These are phyloP conservation scores for Hypoxylon sp. DNA, from an alignment of 2,329 filamentous ascomycete species.

Conservation along the genomic window DNA sequence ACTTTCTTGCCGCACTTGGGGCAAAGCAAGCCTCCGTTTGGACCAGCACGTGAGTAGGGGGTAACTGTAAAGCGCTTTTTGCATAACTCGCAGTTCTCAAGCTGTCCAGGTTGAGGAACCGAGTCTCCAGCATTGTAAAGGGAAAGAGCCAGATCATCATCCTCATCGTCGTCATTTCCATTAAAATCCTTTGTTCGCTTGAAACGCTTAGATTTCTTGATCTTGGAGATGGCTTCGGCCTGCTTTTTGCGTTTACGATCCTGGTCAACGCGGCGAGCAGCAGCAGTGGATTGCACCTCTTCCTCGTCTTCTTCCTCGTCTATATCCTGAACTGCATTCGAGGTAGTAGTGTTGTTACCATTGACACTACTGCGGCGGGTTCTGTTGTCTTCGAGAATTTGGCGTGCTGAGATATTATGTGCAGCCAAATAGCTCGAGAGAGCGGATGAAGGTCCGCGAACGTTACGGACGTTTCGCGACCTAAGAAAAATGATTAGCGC, in stretches of 20 bases:
- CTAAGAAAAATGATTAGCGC: constrained; percentile 5
- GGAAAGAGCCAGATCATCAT: constrained; percentile 57
- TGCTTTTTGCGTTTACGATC: constrained; percentile 61
- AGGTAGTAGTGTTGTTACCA: not conserved
- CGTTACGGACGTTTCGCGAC: constrained; percentile 36
- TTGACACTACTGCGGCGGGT: constrained; percentile 34
- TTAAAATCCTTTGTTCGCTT: constrained; percentile 59
- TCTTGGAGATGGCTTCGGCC: constrained; percentile 65
- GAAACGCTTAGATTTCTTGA: constrained; percentile 67
- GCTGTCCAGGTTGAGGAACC: constrained; percentile 78
- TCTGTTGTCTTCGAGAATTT: constrained; percentile 36
- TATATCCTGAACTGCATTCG: not conserved
- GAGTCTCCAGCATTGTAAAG: constrained; percentile 55
- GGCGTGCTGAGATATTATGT: constrained; percentile 43
- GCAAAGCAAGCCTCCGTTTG: constrained; percentile 87
- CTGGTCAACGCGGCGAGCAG: constrained; percentile 23
- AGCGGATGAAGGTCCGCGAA: constrained; percentile 45
- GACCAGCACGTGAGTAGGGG: constrained; percentile 82
- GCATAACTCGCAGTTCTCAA: constrained; percentile 87
- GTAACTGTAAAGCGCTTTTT: constrained; percentile 92
- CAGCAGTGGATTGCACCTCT: constrained; percentile 10
- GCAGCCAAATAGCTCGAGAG: constrained; percentile 45
- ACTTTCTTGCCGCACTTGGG: constrained; percentile 80
- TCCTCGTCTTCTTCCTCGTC: constrained; percentile 28
- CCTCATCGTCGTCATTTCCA: constrained; percentile 46